Conservation (phyloP, 2,329 filamentous ascomycete genomes). For the Colletotrichum graminicola region DNA sequence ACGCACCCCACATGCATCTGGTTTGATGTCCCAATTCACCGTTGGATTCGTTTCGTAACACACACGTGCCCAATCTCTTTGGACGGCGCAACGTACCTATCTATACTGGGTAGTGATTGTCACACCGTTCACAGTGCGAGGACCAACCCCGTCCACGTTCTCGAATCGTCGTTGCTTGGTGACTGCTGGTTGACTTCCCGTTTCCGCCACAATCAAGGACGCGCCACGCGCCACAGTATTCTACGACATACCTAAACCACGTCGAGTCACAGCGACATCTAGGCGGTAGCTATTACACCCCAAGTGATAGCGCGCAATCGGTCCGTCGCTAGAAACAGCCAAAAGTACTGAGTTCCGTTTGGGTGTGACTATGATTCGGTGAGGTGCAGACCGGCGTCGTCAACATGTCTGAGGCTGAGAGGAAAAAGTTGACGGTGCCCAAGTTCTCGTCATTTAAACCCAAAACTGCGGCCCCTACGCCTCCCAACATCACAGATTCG, state of each 20-base stretch:
- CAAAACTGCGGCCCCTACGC: slow-evolving; percentile 51
- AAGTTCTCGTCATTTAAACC: slow-evolving; percentile 82
- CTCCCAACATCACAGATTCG: slow-evolving; percentile 29
- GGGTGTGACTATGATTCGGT: slow-evolving; percentile 25
- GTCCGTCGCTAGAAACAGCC: neutral
- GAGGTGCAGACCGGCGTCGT: slow-evolving; percentile 22
- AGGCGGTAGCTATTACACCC: neutral
- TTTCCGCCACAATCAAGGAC: slow-evolving; percentile 24
- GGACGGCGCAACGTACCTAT: neutral
- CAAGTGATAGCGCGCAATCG: neutral
- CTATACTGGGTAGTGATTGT: neutral
- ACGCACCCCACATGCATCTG: slow-evolving; percentile 22
- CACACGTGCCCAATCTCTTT: slow-evolving; percentile 23
- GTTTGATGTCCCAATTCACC: slow-evolving; percentile 5
- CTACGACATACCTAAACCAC: slow-evolving; percentile 6
- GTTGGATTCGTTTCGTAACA: slow-evolving; percentile 3
- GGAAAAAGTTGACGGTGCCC: slow-evolving; percentile 60
- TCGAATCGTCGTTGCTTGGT: neutral
- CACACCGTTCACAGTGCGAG: neutral
- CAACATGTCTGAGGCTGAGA: slow-evolving; percentile 29
- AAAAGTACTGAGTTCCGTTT: neutral
- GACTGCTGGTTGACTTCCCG: neutral
- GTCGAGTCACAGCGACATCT: neutral
- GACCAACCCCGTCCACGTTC: neutral
- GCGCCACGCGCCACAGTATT: slow-evolving; percentile 1